phyloP scores from a whole-genome alignment of 1,139 yeast species.

The Pneumocystis oryctolagi region DNA sequence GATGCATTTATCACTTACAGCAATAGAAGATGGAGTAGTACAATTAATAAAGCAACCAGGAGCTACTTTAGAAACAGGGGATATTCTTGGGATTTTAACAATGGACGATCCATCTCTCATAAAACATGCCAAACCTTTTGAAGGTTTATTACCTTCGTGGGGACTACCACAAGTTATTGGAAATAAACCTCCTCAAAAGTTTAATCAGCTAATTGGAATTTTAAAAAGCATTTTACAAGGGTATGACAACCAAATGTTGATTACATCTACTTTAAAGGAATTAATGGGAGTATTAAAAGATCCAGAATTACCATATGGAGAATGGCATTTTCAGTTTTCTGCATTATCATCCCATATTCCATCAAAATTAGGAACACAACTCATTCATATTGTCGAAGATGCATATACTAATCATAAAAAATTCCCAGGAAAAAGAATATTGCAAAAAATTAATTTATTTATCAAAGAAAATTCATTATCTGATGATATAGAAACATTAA shows the following conservation, averaged over 20 bases:
- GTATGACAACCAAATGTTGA: conserved; percentile 85
- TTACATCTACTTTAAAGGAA: conserved; percentile 65
- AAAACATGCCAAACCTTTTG: conserved; percentile 88
- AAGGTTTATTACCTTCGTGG: conserved; percentile 79
- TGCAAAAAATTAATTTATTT: conserved; percentile 46
- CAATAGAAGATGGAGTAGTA: conserved; percentile 84
- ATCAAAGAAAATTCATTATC: conserved; percentile 30
- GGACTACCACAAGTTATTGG: conserved; percentile 78
- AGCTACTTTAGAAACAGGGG: conserved; percentile 89
- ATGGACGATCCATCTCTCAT: conserved; percentile 95
- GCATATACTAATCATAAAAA: conserved; percentile 52
- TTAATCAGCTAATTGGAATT: conserved; percentile 41
- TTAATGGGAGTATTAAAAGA: conserved; percentile 60
- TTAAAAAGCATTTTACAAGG: conserved; percentile 73
- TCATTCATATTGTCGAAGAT: conserved; percentile 46
- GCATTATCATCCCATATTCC: conserved; percentile 90
- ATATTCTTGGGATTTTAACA: conserved; percentile 82
- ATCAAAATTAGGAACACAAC: conserved; percentile 50
- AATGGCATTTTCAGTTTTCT: conserved; percentile 74
- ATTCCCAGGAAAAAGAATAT: conserved; percentile 80
- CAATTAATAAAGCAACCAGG: conserved; percentile 98
- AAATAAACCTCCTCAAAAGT: conserved; percentile 67
- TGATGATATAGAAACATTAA: conserved; percentile 37
- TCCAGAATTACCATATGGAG: conserved; percentile 77
- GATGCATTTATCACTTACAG: conserved; percentile 67